Percentiles rank a stretch among this genome's conserved stretches.
These are phyloP conservation scores for Neospora caninum DNA, from an alignment of 169 alveolate species.

Conservation along the genomic window DNA sequence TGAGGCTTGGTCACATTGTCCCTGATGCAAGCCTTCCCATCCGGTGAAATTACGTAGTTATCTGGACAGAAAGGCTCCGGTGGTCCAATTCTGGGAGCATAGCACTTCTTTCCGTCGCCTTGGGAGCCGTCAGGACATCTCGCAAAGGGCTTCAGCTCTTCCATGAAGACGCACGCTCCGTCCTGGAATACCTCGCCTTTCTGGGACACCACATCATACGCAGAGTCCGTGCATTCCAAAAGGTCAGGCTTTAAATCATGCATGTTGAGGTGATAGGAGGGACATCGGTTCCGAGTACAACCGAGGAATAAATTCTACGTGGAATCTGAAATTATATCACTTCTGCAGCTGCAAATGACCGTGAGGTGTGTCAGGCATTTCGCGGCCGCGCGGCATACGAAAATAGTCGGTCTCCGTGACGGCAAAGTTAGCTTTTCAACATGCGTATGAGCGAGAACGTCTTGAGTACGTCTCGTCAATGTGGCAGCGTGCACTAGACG, in stretches of 20 bases:
- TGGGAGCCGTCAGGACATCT: constrained; percentile 36
- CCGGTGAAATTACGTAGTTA: background rate
- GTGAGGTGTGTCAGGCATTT: too few relatives aligned
- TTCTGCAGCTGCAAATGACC: too few relatives aligned
- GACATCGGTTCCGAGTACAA: background rate
- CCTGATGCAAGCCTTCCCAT: constrained; percentile 15
- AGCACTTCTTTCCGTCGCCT: constrained; percentile 37
- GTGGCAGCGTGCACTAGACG: too few relatives aligned
- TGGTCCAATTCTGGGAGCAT: background rate
- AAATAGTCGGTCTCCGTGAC: too few relatives aligned
- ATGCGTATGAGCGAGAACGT: too few relatives aligned
- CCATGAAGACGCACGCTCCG: background rate
- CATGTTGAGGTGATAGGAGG: background rate
- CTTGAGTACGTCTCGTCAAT: too few relatives aligned
- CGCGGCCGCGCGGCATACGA: too few relatives aligned
- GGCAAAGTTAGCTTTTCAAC: too few relatives aligned
- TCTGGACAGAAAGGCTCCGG: constrained; percentile 21
- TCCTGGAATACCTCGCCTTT: constrained; percentile 35
- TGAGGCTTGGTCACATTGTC: constrained; percentile 12
- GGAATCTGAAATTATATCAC: background rate
- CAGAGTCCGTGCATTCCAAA: background rate
- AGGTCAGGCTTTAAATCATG: background rate
- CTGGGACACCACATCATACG: background rate
- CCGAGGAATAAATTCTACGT: background rate
- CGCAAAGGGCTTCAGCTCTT: constrained; percentile 15